Evolutionary conservation across 2,329 filamentous ascomycete genomes (phyloP), one percentile per base, ranked within the genome.

Genomic region (Ascomycota sp.): DNA sequence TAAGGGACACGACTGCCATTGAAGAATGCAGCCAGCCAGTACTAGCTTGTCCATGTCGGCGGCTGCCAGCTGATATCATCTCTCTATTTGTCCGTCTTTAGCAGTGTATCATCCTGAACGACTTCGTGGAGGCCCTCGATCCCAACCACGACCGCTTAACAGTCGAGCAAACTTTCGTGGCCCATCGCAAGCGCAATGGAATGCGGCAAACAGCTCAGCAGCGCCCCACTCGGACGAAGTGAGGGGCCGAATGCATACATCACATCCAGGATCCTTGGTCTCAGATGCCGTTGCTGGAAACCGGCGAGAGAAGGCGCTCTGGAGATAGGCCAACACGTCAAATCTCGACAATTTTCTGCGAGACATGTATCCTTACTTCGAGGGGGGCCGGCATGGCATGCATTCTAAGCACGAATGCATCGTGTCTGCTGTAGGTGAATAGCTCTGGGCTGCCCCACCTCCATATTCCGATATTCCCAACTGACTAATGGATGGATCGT

Each of bases 311-410:
- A 77, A 75, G 49, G 83, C 85, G 4, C 69, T 92, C 58, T 94
- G 82, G 75, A 69, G 80, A 52, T 94, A 85, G 79, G 80, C 80
- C 32, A 93, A 93, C 44, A 80, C 89, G 33, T 71, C 79, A 23
- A 89, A 92, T 44, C 59, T 94, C 31, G 85, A 94, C 51, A 75
- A 72, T 42, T 94, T 93, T 47, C 71, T 93, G 45, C 67, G 70
- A 32, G 77, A 70, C 36, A 80, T 92, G 4, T 94, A 94, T 47
- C 65, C 77, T 38, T 94, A 93, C 51, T 93, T 79, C 44, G 60
- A 76, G 30, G 77, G 76, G 2, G 76, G 81, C n/a, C 37, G 85
- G 85, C 0, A 70, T 92, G 23, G 83, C 74, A 66, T 91, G 80
- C 33, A 92, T 93, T 31, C 45, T 89, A 8, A 62, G 86, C 25